These are phyloP conservation scores for Porphyrellus cyaneotinctus DNA, from an alignment of 768 basidiomycete species.

Conservation along the genomic window DNA sequence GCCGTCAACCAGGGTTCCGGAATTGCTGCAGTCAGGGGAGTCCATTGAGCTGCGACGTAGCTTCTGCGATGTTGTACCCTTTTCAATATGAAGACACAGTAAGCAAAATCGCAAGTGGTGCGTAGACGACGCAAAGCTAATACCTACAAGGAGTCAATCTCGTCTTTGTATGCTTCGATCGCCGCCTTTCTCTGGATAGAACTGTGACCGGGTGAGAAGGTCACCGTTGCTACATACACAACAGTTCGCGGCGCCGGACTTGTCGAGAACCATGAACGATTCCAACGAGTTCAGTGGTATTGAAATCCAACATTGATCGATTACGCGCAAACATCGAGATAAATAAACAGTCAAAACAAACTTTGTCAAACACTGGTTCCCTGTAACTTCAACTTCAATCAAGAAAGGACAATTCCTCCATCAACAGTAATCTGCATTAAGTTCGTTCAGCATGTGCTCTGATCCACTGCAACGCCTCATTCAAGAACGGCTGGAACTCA, in stretches of 20 bases:
- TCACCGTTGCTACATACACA: too few species aligned
- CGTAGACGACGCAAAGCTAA: too few species aligned
- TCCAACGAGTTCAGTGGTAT: too few species aligned
- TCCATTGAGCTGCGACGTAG: not conserved
- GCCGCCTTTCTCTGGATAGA: constrained; percentile 18
- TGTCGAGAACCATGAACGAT: too few species aligned
- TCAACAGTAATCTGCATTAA: constrained; percentile 13
- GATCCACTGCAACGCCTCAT: too few species aligned
- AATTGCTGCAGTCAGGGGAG: not conserved
- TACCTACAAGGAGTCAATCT: constrained; percentile 13
- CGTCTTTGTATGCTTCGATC: constrained; percentile 20
- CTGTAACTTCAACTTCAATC: not conserved
- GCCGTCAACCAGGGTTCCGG: not conserved
- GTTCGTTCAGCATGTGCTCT: not conserved
- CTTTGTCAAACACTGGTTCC: too few species aligned
- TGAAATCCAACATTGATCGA: too few species aligned
- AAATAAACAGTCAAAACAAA: too few species aligned
- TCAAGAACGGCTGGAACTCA: constrained; percentile 1
- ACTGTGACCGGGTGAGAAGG: too few species aligned
- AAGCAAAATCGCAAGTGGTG: too few species aligned
- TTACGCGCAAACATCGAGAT: too few species aligned
- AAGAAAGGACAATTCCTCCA: constrained; percentile 10
- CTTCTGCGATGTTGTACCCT: not conserved
- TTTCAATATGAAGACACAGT: not conserved
- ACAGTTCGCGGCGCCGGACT: too few species aligned